phyloP scores from a whole-genome alignment of 192 early-diverging fungal genomes.

The Chytriomyces sp. region DNA sequence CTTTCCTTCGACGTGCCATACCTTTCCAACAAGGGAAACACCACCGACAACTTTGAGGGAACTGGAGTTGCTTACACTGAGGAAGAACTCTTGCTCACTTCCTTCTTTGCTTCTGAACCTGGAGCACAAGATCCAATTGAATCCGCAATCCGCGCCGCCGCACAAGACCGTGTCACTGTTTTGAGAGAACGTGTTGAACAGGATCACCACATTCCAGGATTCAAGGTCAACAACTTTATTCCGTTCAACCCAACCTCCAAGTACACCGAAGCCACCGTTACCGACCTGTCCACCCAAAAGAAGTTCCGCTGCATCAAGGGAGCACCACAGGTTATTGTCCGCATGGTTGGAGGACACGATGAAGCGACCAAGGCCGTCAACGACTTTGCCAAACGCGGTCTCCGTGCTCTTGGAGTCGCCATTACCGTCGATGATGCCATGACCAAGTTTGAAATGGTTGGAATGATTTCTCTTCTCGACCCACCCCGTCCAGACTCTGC shows the following conservation, averaged over 20 bases:
- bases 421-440: slow-evolving; percentile 70
- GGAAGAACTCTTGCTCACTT: slow-evolving; percentile 79
- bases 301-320: slow-evolving; percentile 89
- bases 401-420: slow-evolving; percentile 90
- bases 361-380: slow-evolving; percentile 84
- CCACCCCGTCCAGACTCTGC: slow-evolving; percentile 91
- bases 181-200: slow-evolving; percentile 62
- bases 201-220: slow-evolving; percentile 76
- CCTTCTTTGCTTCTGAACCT: slow-evolving; percentile 83
- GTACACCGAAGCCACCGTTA: slow-evolving; percentile 85
- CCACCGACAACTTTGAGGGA: slow-evolving; percentile 70
- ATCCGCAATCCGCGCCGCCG: slow-evolving; percentile 80
- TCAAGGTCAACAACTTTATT: slow-evolving; percentile 81
- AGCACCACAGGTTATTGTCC: slow-evolving; percentile 88
- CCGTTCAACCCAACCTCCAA: slow-evolving; percentile 90
- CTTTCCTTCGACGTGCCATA: slow-evolving; percentile 86
- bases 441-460: slow-evolving; percentile 80
- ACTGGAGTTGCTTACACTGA: slow-evolving; percentile 52
- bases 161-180: slow-evolving; percentile 74
- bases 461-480: slow-evolving; percentile 91
- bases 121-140: slow-evolving; percentile 91
- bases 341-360: slow-evolving; percentile 66
- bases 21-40: slow-evolving; percentile 47
- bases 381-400: slow-evolving; percentile 80
- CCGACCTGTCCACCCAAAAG: slow-evolving; percentile 70